Conservation (phyloP, 2,329 filamentous ascomycete genomes). For the Biscogniauxia mediterranea region DNA sequence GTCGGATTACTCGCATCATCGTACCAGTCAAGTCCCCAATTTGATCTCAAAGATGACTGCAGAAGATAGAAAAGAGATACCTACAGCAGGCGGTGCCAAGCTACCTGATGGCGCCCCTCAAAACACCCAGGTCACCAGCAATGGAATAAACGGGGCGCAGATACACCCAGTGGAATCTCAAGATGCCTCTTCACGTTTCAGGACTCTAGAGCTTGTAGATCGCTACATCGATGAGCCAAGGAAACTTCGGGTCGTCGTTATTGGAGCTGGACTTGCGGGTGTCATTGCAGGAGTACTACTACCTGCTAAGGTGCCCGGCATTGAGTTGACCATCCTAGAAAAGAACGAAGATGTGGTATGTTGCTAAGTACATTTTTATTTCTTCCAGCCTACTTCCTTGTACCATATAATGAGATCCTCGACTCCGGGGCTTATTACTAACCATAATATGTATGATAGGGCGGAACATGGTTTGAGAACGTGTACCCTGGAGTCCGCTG, state of each 20-base stretch:
- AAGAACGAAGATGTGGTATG: constrained; percentile 66
- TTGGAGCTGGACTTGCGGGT: constrained; percentile 64
- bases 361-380: neutral
- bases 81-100: too few species aligned
- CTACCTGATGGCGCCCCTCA: neutral
- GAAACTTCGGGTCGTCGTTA: constrained; percentile 54
- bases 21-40: neutral
- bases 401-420: neutral
- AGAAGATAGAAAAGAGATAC: neutral
- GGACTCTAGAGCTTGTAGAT: constrained; percentile 9
- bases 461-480: constrained; percentile 55
- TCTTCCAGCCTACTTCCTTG: neutral
- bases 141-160: neutral
- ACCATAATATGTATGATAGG: constrained; percentile 29
- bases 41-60: neutral
- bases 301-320: constrained; percentile 65
- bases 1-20: neutral
- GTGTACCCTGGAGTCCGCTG: constrained; percentile 65
- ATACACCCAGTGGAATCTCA: neutral
- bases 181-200: neutral
- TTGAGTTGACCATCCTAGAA: constrained; percentile 65
- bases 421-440: neutral
- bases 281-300: constrained; percentile 64
- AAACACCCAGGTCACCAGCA: neutral
- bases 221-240: constrained; percentile 47